Evolutionary conservation across 1,139 yeast genomes (phyloP).

Genomic region (Sugiyamaella paludigena): DNA sequence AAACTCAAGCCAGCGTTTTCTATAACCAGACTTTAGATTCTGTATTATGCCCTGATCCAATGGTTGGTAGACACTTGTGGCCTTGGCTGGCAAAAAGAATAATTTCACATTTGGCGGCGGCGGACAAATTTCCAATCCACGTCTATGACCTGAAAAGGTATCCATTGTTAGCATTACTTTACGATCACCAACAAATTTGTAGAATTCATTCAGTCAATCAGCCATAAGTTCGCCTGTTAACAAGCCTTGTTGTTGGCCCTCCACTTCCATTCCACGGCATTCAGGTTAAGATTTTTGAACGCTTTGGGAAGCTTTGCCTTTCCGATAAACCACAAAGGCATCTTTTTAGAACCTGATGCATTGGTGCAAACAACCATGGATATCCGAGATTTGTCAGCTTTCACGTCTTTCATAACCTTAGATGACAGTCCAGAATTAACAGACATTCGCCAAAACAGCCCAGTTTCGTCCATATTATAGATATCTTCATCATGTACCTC

Average conservation of each 20-base stretch:
- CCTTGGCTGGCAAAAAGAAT: not conserved
- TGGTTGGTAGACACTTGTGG: not conserved
- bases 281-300: not conserved
- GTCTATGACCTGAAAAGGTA: not conserved
- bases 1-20: too few species aligned
- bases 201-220: not conserved
- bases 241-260: not conserved
- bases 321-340: not conserved
- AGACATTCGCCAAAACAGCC: conserved; percentile 5
- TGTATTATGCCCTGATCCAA: not conserved
- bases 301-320: not conserved
- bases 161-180: not conserved
- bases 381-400: too few species aligned
- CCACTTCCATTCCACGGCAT: not conserved
- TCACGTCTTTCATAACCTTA: not conserved
- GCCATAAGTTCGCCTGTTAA: not conserved
- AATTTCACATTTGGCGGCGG: not conserved
- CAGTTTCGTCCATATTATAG: conserved; percentile 10
- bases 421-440: too few species aligned
- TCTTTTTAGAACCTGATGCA: too few species aligned
- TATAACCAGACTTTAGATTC: not conserved
- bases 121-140: not conserved
- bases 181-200: not conserved
- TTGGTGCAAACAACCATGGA: too few species aligned
- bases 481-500: not conserved